phyloP scores from a whole-genome alignment of 148 eudicot species.

The Spergularia bocconei region DNA sequence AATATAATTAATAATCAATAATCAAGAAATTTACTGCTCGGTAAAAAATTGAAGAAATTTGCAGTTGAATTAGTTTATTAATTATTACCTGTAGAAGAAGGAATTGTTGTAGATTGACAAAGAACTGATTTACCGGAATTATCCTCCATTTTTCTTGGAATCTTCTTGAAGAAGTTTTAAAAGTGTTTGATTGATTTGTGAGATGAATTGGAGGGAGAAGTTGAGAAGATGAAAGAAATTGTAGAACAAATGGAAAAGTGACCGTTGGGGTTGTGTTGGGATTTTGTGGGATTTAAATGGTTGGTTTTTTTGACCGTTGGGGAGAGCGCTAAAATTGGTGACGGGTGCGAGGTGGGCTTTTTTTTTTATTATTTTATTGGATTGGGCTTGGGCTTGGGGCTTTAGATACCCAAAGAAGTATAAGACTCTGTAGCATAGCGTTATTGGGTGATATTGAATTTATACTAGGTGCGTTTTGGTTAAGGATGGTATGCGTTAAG shows the following conservation, averaged over 20 bases:
- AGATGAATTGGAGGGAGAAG: conserved; percentile 11
- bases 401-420: too few species aligned
- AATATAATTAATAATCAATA: background rate
- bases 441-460: too few species aligned
- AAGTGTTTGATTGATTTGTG: background rate
- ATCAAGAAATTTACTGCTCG: background rate
- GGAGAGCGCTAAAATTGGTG: background rate
- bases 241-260: background rate
- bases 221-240: background rate
- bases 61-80: too few species aligned
- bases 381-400: background rate
- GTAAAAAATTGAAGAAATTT: background rate
- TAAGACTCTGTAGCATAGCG: too few species aligned
- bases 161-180: background rate
- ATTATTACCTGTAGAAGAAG: conserved; percentile 11
- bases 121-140: background rate
- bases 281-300: conserved; percentile 6
- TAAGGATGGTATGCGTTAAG: too few species aligned
- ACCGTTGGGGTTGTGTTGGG: conserved; percentile 26
- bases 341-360: too few species aligned
- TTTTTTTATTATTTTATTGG: background rate
- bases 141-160: conserved; percentile 20
- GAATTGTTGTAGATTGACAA: conserved; percentile 9
- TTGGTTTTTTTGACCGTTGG: conserved; percentile 19
- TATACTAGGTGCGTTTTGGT: too few species aligned